A percentile compares a stretch with the other conserved stretches of the same genome.
phyloP scores from a whole-genome alignment of 345 rosid genomes.

The Ceriops zippeliana region DNA sequence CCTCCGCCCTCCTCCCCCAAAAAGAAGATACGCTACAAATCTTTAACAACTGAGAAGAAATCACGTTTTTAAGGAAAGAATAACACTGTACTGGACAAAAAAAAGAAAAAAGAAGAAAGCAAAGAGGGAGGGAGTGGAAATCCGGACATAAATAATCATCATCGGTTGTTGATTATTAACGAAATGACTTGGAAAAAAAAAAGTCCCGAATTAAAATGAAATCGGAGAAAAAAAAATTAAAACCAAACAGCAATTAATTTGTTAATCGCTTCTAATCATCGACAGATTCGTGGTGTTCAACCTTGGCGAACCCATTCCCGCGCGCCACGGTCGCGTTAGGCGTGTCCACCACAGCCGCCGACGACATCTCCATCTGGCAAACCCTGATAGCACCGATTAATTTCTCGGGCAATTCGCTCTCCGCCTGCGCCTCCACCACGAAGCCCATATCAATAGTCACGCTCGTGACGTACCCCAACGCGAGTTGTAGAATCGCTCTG shows the following conservation, averaged over 20 bases:
- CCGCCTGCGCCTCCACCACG: constrained; percentile 70
- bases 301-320: constrained; percentile 48
- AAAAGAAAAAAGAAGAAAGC: too few species aligned
- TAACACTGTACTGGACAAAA: too few species aligned
- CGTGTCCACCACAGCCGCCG: constrained; percentile 53
- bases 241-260: neutral
- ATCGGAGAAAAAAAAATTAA: neutral
- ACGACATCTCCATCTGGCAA: constrained; percentile 85
- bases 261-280: constrained; percentile 19
- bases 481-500: constrained; percentile 63
- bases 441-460: constrained; percentile 91
- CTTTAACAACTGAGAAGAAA: too few species aligned
- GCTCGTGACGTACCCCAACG: constrained; percentile 69
- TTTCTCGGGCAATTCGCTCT: constrained; percentile 81
- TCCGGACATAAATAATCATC: too few species aligned
- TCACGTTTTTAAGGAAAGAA: too few species aligned
- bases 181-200: too few species aligned
- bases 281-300: constrained; percentile 48
- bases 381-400: constrained; percentile 80
- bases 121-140: too few species aligned
- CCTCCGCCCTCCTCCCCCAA: too few species aligned
- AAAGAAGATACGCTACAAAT: too few species aligned
- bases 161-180: too few species aligned
- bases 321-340: constrained; percentile 25
- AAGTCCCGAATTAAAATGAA: neutral